phyloP scores from a whole-genome alignment of 1,139 yeast species.

The Yamadazyma sp. region DNA sequence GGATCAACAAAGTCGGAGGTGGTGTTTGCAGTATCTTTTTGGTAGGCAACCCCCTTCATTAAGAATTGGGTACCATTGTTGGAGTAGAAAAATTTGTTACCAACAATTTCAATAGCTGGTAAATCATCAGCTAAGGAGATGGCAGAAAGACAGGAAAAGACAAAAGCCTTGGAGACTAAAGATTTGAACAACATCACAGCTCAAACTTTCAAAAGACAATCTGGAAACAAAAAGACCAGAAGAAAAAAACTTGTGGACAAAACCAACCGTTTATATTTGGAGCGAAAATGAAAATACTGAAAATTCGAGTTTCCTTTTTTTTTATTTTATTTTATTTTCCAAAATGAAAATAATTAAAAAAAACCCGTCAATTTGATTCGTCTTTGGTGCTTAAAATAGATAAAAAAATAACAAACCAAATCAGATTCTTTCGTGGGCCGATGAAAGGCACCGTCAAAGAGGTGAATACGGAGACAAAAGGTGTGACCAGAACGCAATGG shows the following conservation, averaged over 20 bases:
- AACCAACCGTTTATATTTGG: constrained; percentile 2
- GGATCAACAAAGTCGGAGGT: constrained; percentile 63
- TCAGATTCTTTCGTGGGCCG: too few relatives aligned
- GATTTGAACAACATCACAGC: constrained; percentile 14
- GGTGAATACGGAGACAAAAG: too few relatives aligned
- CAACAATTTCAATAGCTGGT: constrained; percentile 57
- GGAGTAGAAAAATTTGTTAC: constrained; percentile 76
- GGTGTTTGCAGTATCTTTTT: constrained; percentile 60
- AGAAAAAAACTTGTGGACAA: constrained; percentile 1
- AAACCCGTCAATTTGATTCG: constrained; percentile 6
- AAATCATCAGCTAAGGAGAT: constrained; percentile 14
- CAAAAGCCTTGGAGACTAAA: constrained; percentile 8
- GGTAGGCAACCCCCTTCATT: constrained; percentile 79
- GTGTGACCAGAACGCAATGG: too few relatives aligned
- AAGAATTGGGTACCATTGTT: constrained; percentile 81
- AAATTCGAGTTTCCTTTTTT: not conserved
- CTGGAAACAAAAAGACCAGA: not conserved
- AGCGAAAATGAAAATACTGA: constrained; percentile 2
- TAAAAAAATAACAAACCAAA: constrained; percentile 3
- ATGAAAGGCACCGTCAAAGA: too few relatives aligned
- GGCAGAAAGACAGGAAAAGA: constrained; percentile 9
- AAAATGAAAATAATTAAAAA: constrained; percentile 3
- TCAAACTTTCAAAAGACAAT: not conserved
- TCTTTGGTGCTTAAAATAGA: constrained; percentile 5
- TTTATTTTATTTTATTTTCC: too few relatives aligned